Conservation (phyloP, 768 basidiomycete species). For the Agaricus blazei region DNA sequence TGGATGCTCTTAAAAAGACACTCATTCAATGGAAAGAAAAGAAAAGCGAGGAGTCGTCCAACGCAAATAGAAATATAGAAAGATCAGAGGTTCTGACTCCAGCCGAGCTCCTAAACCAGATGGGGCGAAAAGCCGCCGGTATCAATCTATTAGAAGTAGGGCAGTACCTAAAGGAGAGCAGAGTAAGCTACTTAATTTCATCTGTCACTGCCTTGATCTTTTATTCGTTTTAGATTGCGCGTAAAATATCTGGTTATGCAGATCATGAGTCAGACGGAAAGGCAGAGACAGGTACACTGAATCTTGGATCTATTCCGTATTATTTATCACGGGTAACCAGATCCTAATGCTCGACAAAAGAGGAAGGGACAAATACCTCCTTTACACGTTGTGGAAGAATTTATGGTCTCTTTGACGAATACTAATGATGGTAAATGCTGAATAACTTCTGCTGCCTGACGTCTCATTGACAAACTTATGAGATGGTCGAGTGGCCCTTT, state of each 20-base stretch:
- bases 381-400: conserved; percentile 74
- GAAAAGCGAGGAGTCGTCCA: conserved; percentile 15
- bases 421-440: conserved; percentile 57
- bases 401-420: conserved; percentile 72
- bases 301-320: not conserved
- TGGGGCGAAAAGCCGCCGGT: conserved; percentile 66
- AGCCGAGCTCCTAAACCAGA: conserved; percentile 52
- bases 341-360: conserved; percentile 13
- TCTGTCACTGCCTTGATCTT: conserved; percentile 12
- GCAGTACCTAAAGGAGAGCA: conserved; percentile 75
- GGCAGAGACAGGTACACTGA: conserved; percentile 31
- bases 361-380: conserved; percentile 56
- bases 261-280: conserved; percentile 42
- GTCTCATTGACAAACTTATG: not conserved
- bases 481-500: conserved; percentile 78
- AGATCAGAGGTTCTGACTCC: conserved; percentile 64
- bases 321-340: not conserved
- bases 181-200: conserved; percentile 37
- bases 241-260: conserved; percentile 83
- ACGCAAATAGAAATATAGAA: conserved; percentile 12
- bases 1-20: conserved; percentile 64
- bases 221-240: conserved; percentile 43
- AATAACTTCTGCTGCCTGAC: not conserved
- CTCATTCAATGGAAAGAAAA: conserved; percentile 48
- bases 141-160: conserved; percentile 85